These are phyloP conservation scores for Eremothecium gossypii DNA, from an alignment of 1,139 yeast genomes.

Conservation along the genomic window DNA sequence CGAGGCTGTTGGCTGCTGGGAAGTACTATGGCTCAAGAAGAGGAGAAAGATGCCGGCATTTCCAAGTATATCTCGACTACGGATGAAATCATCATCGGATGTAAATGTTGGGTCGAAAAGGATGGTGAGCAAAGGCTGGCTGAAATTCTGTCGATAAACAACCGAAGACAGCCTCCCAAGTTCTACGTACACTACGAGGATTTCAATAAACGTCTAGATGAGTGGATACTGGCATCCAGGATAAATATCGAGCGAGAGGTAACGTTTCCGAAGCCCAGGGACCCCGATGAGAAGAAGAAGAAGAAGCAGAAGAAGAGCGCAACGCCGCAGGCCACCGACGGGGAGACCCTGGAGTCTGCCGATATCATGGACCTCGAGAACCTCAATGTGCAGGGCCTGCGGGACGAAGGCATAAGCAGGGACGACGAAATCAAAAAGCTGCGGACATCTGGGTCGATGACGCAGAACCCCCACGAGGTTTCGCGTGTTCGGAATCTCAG, in stretches of 20 bases:
- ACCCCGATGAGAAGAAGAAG: slow-evolving; percentile 32
- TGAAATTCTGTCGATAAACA: slow-evolving; percentile 71
- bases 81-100: slow-evolving; percentile 56
- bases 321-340: slow-evolving; percentile 16
- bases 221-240: slow-evolving; percentile 72
- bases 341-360: slow-evolving; percentile 33
- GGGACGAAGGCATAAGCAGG: slow-evolving; percentile 60
- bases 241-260: slow-evolving; percentile 63
- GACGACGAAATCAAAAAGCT: slow-evolving; percentile 90
- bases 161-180: slow-evolving; percentile 65
- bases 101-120: slow-evolving; percentile 71
- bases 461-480: slow-evolving; percentile 79
- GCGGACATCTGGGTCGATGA: slow-evolving; percentile 93
- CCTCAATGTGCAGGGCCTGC: slow-evolving; percentile 73
- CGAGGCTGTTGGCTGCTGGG: no score
- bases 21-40: slow-evolving; percentile 15
- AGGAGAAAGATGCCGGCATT: slow-evolving; percentile 18
- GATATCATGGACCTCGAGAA: slow-evolving; percentile 84
- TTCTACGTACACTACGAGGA: slow-evolving; percentile 93
- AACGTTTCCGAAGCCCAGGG: slow-evolving; percentile 54
- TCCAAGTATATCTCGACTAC: slow-evolving; percentile 25
- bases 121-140: slow-evolving; percentile 76
- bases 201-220: slow-evolving; percentile 89
- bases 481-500: slow-evolving; percentile 82
- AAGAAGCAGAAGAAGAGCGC: slow-evolving; percentile 24